Evolutionary conservation across 371 early-diverging fungal species (phyloP), one percentile per base, ranked within the genome.

Genomic region (Coemansia sp.): DNA sequence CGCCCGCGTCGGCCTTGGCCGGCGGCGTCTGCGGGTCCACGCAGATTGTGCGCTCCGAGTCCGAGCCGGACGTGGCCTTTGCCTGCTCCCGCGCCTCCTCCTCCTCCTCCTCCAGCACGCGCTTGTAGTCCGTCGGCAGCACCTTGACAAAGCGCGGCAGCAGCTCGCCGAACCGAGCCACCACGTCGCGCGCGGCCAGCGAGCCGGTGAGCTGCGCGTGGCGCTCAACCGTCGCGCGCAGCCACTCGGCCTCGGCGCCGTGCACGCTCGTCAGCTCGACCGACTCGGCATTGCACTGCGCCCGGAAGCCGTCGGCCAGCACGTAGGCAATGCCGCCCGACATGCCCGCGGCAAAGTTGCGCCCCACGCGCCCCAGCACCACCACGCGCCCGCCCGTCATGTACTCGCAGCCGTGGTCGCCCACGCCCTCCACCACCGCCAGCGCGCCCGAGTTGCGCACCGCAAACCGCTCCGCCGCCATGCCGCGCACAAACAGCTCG

Each of bases 391-490:
- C 96, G 38, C 94, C 96, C 11, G 96, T 95, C 96, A 95, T 95
- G 84, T 98, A 98, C 82, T 98, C 98, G 81, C 96, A 96, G 51
- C 97, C 98, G 77, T 98, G 98, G 80, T 98, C 98, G 60, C 98
- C 97, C 7, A 91, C 89, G 63, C 98, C 98, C 82, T 98, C 98
- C 58, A 93, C 91, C 4, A 98, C 96, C 40, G 95, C 95, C 52
- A 78, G 79, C 14, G 97, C 98, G 61, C 98, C 98, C 6, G 95
- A 95, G 82, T 98, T 98, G 77, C 98, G 89, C 54, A 98, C 97
- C 60, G 92, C 90, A 85, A 98, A 98, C 71, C 98, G 90, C 80
- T 98, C 98, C 16, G 95, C 96, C 50, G 96, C 97, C 57, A 96
- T 84, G 75, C 98, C 98, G 67, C 90, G 81, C 81, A 98, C 87